Evolutionary conservation across 1,139 yeast genomes (phyloP).

Genomic region (Candida sojae): DNA sequence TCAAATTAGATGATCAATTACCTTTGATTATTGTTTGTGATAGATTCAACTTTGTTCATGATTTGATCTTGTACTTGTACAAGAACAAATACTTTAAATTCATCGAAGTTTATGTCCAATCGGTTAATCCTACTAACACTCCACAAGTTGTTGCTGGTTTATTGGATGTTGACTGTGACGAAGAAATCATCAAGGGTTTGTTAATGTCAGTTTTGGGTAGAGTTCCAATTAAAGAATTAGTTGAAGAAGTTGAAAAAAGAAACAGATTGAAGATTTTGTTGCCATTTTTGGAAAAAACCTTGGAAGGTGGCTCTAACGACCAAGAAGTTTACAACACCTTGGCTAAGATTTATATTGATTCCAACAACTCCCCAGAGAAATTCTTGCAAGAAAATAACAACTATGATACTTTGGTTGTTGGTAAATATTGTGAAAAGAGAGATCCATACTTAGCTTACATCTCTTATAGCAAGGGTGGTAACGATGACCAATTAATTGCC

Average conservation of each 20-base stretch:
- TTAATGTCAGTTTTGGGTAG: slow-evolving; percentile 89
- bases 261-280: slow-evolving; percentile 87
- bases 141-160: slow-evolving; percentile 97
- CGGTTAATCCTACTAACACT: slow-evolving; percentile 91
- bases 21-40: slow-evolving; percentile 97
- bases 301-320: slow-evolving; percentile 86
- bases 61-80: slow-evolving; percentile 87
- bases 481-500: slow-evolving; percentile 83
- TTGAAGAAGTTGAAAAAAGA: slow-evolving; percentile 93
- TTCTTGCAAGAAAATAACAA: slow-evolving; percentile 87
- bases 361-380: slow-evolving; percentile 96
- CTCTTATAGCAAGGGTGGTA: slow-evolving; percentile 93
- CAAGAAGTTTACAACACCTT: slow-evolving; percentile 91
- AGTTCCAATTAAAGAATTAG: slow-evolving; percentile 88
- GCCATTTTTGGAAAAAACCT: slow-evolving; percentile 90
- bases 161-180: slow-evolving; percentile 97
- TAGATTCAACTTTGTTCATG: slow-evolving; percentile 89
- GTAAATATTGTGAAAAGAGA: slow-evolving; percentile 98
- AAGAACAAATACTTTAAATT: slow-evolving; percentile 94
- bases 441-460: slow-evolving; percentile 98
- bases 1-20: slow-evolving; percentile 89
- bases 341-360: slow-evolving; percentile 96
- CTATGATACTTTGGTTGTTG: slow-evolving; percentile 91
- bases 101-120: slow-evolving; percentile 96
- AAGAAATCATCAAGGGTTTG: slow-evolving; percentile 76